Conservation (phyloP, 805 yeast genomes). For the Kodamaea neixiangensis region DNA sequence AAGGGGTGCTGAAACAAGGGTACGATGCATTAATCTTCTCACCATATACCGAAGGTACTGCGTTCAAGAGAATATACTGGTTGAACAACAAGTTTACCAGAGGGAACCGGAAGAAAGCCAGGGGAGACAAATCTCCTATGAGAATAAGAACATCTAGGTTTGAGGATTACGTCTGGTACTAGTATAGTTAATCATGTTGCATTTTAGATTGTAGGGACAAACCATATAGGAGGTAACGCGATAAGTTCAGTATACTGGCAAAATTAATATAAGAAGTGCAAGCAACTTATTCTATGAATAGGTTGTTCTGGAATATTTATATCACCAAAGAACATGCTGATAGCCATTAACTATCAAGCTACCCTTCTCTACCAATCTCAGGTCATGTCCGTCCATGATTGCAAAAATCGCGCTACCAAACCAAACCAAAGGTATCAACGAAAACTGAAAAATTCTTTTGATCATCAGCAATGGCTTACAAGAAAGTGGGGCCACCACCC, state of each 20-base stretch:
- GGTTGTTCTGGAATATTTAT: no score
- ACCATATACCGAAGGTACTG: conserved; percentile 21
- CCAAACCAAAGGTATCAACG: background rate
- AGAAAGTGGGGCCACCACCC: conserved; percentile 43
- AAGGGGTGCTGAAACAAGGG: conserved; percentile 9
- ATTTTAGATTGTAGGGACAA: background rate
- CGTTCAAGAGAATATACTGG: conserved; percentile 39
- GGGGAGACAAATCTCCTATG: conserved; percentile 1
- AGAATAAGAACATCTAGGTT: background rate
- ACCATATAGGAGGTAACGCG: background rate
- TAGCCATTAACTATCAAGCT: no score
- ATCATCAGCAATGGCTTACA: conserved; percentile 38
- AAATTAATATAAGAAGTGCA: no score
- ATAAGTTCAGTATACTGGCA: no score
- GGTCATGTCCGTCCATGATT: background rate
- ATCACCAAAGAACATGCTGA: no score
- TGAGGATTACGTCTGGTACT: conserved; percentile 9
- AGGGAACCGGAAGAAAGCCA: conserved; percentile 5
- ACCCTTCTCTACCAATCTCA: background rate
- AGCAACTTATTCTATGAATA: no score
- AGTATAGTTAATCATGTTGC: background rate
- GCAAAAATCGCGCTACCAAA: background rate
- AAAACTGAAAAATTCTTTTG: background rate
- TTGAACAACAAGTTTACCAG: conserved; percentile 14
- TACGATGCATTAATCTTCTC: conserved; percentile 30